Evolutionary conservation across 768 basidiomycete species (phyloP).

Genomic region (Mycena alexandri): DNA sequence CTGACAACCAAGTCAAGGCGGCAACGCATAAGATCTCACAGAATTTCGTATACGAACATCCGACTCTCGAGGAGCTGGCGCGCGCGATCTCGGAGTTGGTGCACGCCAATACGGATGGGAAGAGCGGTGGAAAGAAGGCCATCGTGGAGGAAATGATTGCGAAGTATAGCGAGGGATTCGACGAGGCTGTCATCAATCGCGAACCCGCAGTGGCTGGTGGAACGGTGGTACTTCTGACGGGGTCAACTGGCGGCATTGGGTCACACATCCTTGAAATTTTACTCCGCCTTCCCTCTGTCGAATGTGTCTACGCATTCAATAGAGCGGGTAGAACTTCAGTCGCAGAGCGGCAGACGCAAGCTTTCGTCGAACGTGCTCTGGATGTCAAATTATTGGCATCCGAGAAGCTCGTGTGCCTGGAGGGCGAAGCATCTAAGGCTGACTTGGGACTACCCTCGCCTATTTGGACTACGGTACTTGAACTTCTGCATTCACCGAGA

Average conservation of each 20-base stretch:
- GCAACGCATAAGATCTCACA: conserved; percentile 17
- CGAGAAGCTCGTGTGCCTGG: conserved; percentile 50
- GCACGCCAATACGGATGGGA: conserved; percentile 1
- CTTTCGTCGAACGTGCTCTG: conserved; percentile 51
- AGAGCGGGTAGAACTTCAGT: conserved; percentile 33
- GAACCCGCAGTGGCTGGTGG: background rate
- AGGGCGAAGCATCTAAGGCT: conserved; percentile 49
- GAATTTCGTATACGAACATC: conserved; percentile 37
- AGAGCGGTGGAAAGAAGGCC: background rate
- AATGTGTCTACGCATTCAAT: conserved; percentile 50
- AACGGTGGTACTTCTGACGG: conserved; percentile 52
- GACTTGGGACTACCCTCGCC: conserved; percentile 44
- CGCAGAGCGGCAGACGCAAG: conserved; percentile 44
- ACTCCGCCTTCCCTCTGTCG: conserved; percentile 38
- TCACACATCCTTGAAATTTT: conserved; percentile 50
- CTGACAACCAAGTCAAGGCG: background rate
- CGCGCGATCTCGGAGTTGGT: background rate
- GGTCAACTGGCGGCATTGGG: conserved; percentile 58
- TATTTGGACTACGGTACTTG: conserved; percentile 49
- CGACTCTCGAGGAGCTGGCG: conserved; percentile 33
- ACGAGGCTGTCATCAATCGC: background rate
- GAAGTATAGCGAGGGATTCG: conserved; percentile 25
- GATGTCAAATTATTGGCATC: conserved; percentile 45
- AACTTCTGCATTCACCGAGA: conserved; percentile 37
- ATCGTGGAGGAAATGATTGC: conserved; percentile 24